Base-by-base conservation (phyloP, 2,329 filamentous ascomycete species). In the Claviceps sp. region DNA sequence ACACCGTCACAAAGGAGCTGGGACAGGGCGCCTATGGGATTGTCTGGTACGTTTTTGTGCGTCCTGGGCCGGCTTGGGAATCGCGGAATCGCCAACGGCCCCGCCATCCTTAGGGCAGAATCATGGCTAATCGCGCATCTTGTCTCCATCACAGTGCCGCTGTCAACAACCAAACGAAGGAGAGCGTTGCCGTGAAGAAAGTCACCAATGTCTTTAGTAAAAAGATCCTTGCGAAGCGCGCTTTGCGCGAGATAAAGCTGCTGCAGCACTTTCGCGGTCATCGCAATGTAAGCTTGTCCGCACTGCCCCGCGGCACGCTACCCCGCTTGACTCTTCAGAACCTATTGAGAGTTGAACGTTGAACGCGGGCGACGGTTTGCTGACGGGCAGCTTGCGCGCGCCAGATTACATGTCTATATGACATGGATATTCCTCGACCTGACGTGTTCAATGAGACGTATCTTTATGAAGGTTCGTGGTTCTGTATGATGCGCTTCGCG, bases 181-280 rank as follows among this genome's bases (percentile, higher is more conserved):
- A 98, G 67, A 90, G 91, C 42, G 90, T 98, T 57, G 93, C 93
- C 63, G 93, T 98, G 77, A 98, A 98, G 74, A 98, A 98, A 73
- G 88, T 98, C 68, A 98, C 93, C 75, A 98, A 98, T 86, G 91
- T 98, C 63, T 98, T 98, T 72, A 96, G 89, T 79, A 98, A 98
- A 76, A 97, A 97, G 82, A 98, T 98, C 61, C 79, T 98, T 60
- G 93, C 93, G 63, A 98, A 98, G 82, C 87, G 93, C 65, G 93
- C 93, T 48, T 72, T 98, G 76, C 84, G 93, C 70, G 93, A 98
- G 74, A 97, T 98, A 73, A 98, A 97, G 80, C 80, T 98, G 61
- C 78, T 98, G 58, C 91, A 97, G 74, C 93, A 98, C 72, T 98
- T 98, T 74, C 81, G 93, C 63, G 87, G 87, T 50, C 86, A 91